phyloP scores from a whole-genome alignment of 306 rosid species.

The Dicorynia guianensis region DNA sequence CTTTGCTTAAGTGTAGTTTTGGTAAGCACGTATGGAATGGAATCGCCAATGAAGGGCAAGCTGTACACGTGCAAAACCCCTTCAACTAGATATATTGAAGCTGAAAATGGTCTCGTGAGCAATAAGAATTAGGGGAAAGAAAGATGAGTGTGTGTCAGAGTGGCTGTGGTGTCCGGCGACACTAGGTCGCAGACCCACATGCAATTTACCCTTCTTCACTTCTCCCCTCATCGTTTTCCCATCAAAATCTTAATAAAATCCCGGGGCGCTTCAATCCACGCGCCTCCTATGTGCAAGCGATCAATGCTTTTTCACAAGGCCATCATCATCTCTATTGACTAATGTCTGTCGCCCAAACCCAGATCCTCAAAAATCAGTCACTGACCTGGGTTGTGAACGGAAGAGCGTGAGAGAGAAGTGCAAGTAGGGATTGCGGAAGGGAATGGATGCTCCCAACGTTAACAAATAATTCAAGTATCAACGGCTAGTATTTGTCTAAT shows the following conservation, averaged over 20 bases:
- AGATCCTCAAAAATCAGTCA: too few species aligned
- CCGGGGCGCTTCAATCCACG: neutral
- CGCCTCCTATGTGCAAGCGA: neutral
- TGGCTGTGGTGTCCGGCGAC: conserved; percentile 61
- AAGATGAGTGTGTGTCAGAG: conserved; percentile 48
- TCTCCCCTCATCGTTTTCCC: neutral
- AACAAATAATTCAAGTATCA: conserved; percentile 12
- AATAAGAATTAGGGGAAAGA: conserved; percentile 29
- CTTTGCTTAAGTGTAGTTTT: neutral
- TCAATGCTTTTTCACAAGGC: neutral
- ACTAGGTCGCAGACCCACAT: conserved; percentile 62
- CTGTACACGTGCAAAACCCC: conserved; percentile 58
- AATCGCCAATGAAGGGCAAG: conserved; percentile 46
- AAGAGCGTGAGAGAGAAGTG: neutral
- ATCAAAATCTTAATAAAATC: neutral
- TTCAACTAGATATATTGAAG: conserved; percentile 1
- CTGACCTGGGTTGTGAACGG: neutral
- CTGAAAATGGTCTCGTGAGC: conserved; percentile 26
- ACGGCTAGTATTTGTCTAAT: conserved; percentile 55
- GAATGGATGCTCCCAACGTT: neutral
- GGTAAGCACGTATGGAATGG: conserved; percentile 21
- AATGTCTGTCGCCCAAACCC: too few species aligned
- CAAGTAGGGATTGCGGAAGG: neutral
- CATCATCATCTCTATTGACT: neutral
- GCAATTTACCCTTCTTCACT: conserved; percentile 33